Evolutionary conservation across 495 filamentous ascomycete genomes (phyloP), one percentile per base, ranked within the genome.

Genomic region (Xylaria cubensis): DNA sequence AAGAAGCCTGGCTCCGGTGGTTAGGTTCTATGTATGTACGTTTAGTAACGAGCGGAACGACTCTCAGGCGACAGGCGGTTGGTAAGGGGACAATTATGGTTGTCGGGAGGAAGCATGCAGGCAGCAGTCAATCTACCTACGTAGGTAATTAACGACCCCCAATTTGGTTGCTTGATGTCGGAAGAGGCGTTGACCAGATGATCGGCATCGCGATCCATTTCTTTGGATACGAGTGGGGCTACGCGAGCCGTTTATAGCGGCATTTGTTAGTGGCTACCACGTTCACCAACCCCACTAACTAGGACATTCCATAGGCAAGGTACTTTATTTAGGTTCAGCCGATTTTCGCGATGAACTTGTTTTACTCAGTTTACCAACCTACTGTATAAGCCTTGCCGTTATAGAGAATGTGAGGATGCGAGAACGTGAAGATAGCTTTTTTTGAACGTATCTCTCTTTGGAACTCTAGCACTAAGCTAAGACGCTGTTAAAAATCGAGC

Each of bases 111-210:
- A 61, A 12, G 36, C 59, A 13, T 13, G 61, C 61, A 64, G 61
- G 61, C 61, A 42, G 15, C 61, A 42, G 61, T 64, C 59, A 63
- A 63, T 63, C 36, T 12, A 29, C 26, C 26, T 29, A 29, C 2
- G 2, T 29, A 29, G 26, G 26, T 29, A 42, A 42, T 42, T 8
- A 39, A 39, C 17, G 59, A 63, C 59, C 15, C 42, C 59, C 6
- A 42, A 42, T 39, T 63, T 39, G 36, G 36, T 29, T 44, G 32
- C 19, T 42, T 29, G 39, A 42, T 13, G 61, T 29, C n/a, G 61
- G 61, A 29, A 15, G 44, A 17, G 46, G 58, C 58, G 34, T 26
- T 29, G 53, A 29, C 6, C 36, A 39, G 36, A 39, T 39, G 36
- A 39, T 39, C 36, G 8, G 5, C 36, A 39, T 39, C 36, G 36